Conservation (phyloP, 73 alveolate species). For the Paramecium sexaurelia region DNA sequence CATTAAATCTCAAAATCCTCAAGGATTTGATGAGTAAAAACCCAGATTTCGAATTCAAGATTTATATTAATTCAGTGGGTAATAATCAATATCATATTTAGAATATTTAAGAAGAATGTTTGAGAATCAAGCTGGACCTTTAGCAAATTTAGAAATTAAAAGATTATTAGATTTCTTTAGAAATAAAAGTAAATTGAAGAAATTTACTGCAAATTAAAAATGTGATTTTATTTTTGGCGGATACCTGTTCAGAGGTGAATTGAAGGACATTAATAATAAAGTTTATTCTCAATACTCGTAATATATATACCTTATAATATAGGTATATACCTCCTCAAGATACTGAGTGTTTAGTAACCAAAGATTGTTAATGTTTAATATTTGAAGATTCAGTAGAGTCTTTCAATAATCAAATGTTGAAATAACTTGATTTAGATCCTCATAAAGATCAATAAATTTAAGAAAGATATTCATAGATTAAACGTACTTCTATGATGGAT, state of each 20-base stretch:
- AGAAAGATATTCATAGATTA: slow-evolving; percentile 29
- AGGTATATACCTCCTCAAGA: slow-evolving; percentile 31
- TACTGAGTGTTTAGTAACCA: not conserved
- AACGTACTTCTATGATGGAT: slow-evolving; percentile 40
- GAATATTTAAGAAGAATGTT: slow-evolving; percentile 8
- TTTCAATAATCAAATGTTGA: not conserved
- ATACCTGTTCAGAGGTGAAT: slow-evolving; percentile 30
- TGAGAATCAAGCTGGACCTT: slow-evolving; percentile 40
- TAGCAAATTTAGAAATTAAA: not conserved
- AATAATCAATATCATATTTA: not conserved
- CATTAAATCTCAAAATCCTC: not conserved
- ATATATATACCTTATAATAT: not conserved
- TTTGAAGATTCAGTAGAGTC: slow-evolving; percentile 30
- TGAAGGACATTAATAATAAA: not conserved
- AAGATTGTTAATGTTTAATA: not conserved
- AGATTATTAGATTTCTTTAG: slow-evolving; percentile 15
- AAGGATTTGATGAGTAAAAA: not conserved
- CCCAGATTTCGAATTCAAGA: slow-evolving; percentile 36
- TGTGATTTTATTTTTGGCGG: slow-evolving; percentile 52
- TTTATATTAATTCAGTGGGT: slow-evolving; percentile 15
- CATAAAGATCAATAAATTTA: not conserved
- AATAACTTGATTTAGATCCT: slow-evolving; percentile 5
- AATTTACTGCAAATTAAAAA: not conserved
- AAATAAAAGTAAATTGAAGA: not conserved
- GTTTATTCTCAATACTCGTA: slow-evolving; percentile 18